Percentiles rank a stretch among this genome's conserved stretches.
Conservation (phyloP, 306 rosid genomes). For the Sechiopsis laciniata region DNA sequence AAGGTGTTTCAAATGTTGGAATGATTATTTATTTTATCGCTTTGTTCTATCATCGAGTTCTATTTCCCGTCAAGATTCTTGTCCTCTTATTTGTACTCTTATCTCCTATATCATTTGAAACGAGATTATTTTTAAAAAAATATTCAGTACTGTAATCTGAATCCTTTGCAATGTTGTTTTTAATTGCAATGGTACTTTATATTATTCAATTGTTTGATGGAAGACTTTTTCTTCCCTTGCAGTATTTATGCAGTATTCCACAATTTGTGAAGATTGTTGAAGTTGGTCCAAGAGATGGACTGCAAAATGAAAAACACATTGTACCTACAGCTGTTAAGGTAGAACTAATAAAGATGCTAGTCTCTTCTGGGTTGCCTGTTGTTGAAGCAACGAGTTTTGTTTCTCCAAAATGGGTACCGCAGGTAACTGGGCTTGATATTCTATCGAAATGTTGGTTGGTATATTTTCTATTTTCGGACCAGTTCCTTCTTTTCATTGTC, state of each 20-base stretch:
- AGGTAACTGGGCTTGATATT: constrained; percentile 37
- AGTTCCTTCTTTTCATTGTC: background rate
- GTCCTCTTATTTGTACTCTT: constrained; percentile 15
- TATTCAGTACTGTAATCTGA: background rate
- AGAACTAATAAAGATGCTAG: constrained; percentile 64
- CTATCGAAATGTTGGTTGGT: background rate
- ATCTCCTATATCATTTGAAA: background rate
- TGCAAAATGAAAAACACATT: constrained; percentile 75
- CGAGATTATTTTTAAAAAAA: background rate
- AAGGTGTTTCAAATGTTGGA: constrained; percentile 35
- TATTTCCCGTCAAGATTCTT: background rate
- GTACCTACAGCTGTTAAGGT: constrained; percentile 75
- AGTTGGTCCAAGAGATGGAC: constrained; percentile 91
- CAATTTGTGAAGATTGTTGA: constrained; percentile 77
- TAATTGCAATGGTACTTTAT: background rate
- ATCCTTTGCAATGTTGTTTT: background rate
- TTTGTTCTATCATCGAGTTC: no score
- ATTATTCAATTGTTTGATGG: constrained; percentile 16
- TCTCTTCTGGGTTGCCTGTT: constrained; percentile 68
- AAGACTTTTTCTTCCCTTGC: constrained; percentile 18
- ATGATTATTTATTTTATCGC: background rate
- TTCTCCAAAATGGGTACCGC: constrained; percentile 95
- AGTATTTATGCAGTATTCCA: constrained; percentile 51
- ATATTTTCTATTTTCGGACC: background rate
- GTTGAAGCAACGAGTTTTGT: constrained; percentile 94